Percentiles rank a stretch among this genome's conserved stretches.
phyloP scores from a whole-genome alignment of 1,139 yeast genomes.

The Debaryomyces udenii region DNA sequence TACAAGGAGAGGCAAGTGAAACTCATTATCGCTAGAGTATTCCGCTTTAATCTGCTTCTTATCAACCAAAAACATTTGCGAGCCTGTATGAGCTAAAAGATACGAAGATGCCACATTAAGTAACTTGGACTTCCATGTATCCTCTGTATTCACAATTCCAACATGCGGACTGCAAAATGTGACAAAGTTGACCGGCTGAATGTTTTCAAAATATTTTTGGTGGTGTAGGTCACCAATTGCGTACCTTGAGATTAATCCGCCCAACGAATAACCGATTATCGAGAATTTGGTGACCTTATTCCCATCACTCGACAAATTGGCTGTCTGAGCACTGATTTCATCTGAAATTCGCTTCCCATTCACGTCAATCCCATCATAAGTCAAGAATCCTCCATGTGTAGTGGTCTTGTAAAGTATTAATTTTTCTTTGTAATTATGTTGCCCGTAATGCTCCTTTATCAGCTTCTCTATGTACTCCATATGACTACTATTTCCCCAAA shows the following conservation, averaged over 20 bases:
- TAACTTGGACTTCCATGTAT: conserved; percentile 40
- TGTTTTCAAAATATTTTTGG: conserved; percentile 52
- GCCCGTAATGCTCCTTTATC: conserved; percentile 26
- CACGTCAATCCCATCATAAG: conserved; percentile 85
- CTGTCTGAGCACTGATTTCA: conserved; percentile 59
- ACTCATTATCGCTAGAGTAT: conserved; percentile 17
- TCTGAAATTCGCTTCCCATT: conserved; percentile 77
- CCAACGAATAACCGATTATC: conserved; percentile 78
- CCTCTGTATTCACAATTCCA: conserved; percentile 70
- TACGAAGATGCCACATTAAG: conserved; percentile 66
- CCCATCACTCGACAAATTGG: conserved; percentile 24
- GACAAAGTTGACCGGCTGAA: conserved; percentile 61
- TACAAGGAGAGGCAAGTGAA: conserved; percentile 53
- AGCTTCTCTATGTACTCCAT: conserved; percentile 58
- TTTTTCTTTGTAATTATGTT: conserved; percentile 23
- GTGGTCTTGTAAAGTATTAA: conserved; percentile 60
- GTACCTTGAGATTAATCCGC: conserved; percentile 77
- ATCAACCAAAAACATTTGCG: conserved; percentile 71
- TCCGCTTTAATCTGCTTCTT: conserved; percentile 16
- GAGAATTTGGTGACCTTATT: conserved; percentile 57
- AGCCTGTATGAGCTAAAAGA: conserved; percentile 69
- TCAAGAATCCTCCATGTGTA: conserved; percentile 66
- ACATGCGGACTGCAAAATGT: conserved; percentile 85
- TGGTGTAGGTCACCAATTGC: conserved; percentile 70
- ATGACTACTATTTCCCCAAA: conserved; percentile 79